Percentiles rank a stretch among this genome's conserved stretches.
These are phyloP conservation scores for Xylariaceae sp. DNA, from an alignment of 2,329 filamentous ascomycete species.

Conservation along the genomic window DNA sequence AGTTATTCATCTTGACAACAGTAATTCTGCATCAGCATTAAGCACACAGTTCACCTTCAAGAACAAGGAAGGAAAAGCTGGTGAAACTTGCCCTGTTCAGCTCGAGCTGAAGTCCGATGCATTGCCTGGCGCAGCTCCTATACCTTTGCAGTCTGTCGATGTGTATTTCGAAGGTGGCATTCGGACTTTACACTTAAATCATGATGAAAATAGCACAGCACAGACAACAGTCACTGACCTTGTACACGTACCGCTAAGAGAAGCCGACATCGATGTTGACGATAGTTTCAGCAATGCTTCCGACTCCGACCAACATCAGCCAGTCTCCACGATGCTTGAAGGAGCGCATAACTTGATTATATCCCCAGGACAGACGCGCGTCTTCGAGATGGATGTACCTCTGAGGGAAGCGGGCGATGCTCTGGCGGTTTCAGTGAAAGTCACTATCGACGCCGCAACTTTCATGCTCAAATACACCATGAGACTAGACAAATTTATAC, in stretches of 20 bases:
- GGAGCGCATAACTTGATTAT: conserved; percentile 64
- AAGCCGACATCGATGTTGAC: conserved; percentile 26
- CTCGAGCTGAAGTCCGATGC: conserved; percentile 55
- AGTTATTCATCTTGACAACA: conserved; percentile 47
- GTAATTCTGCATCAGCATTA: conserved; percentile 50
- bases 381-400: conserved; percentile 68
- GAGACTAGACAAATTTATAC: conserved; percentile 43
- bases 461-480: conserved; percentile 67
- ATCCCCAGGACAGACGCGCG: conserved; percentile 60
- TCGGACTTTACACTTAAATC: conserved; percentile 50
- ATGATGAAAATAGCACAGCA: conserved; percentile 28
- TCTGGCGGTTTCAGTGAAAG: conserved; percentile 57
- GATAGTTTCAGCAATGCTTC: conserved; percentile 24
- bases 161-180: conserved; percentile 56
- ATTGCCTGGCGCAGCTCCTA: conserved; percentile 46
- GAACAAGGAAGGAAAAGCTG: conserved; percentile 56
- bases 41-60: conserved; percentile 55
- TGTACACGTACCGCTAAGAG: conserved; percentile 18
- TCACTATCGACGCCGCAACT: conserved; percentile 59
- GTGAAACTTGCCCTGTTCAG: conserved; percentile 56
- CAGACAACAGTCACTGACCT: conserved; percentile 6
- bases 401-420: conserved; percentile 81
- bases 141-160: conserved; percentile 48
- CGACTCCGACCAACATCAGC: conserved; percentile 24
- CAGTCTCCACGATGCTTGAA: conserved; percentile 38